A percentile compares a stretch with the other conserved stretches of the same genome.
Conservation (phyloP, 1,284 basidiomycete species). For the Tilletia setariae region DNA sequence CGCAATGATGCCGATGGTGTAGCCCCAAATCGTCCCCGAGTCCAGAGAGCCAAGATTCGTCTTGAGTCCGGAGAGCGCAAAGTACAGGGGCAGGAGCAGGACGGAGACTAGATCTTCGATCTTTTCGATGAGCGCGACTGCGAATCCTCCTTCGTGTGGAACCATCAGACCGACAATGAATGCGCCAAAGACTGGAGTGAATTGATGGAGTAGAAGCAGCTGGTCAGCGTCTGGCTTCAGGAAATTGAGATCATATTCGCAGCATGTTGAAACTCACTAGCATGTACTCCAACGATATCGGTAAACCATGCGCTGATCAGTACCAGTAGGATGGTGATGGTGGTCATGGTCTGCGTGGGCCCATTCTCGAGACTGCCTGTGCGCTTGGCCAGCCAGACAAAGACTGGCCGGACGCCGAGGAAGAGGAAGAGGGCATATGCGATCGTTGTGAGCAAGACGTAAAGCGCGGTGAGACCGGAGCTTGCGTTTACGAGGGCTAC, state of each 20-base stretch:
- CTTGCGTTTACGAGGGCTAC: conserved; percentile 84
- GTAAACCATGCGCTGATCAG: conserved; percentile 79
- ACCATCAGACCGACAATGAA: conserved; percentile 85
- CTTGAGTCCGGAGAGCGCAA: conserved; percentile 73
- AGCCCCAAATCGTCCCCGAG: conserved; percentile 71
- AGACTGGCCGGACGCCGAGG: conserved; percentile 65
- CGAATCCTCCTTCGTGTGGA: conserved; percentile 78
- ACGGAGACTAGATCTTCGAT: conserved; percentile 50
- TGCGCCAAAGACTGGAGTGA: conserved; percentile 67
- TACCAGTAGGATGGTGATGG: conserved; percentile 69
- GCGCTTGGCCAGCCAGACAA: conserved; percentile 70
- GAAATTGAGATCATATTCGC: too few relatives aligned
- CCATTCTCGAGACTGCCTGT: conserved; percentile 74
- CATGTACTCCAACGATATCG: conserved; percentile 83
- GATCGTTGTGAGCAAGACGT: conserved; percentile 74
- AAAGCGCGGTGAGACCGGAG: conserved; percentile 70
- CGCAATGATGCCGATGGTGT: conserved; percentile 73
- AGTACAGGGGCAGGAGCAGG: conserved; percentile 80
- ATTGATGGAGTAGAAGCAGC: conserved; percentile 48
- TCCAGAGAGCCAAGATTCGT: conserved; percentile 70
- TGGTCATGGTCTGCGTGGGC: conserved; percentile 75
- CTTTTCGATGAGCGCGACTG: conserved; percentile 64
- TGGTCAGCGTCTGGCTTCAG: background rate
- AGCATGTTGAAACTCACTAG: conserved; percentile 61
- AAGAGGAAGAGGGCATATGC: conserved; percentile 78